Evolutionary conservation across 768 basidiomycete genomes (phyloP).

Genomic region (Macrolepiota albuminosa): DNA sequence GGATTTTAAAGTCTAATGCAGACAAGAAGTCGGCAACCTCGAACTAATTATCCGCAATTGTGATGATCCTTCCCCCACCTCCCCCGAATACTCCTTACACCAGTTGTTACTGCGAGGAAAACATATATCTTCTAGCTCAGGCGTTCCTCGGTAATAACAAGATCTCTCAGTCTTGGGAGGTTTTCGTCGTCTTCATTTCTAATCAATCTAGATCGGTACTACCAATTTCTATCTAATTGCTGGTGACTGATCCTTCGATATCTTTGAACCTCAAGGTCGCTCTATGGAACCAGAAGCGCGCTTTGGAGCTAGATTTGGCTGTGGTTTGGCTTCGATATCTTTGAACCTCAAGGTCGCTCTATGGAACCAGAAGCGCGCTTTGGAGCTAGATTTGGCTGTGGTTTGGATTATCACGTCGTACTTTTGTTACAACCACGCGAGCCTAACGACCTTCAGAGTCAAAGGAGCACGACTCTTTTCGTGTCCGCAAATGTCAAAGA

Average conservation of each 20-base stretch:
- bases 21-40: not conserved
- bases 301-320: constrained; percentile 25
- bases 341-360: constrained; percentile 48
- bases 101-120: constrained; percentile 68
- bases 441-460: not conserved
- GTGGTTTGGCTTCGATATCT: constrained; percentile 41
- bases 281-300: constrained; percentile 55
- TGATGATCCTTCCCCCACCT: constrained; percentile 21
- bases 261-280: constrained; percentile 42
- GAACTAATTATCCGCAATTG: not conserved
- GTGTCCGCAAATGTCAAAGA: not conserved
- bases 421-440: constrained; percentile 40
- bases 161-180: constrained; percentile 38
- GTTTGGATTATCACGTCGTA: constrained; percentile 76
- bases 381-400: constrained; percentile 31
- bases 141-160: constrained; percentile 29
- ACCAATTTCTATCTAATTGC: not conserved
- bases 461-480: not conserved
- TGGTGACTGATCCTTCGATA: not conserved
- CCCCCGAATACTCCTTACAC: constrained; percentile 50
- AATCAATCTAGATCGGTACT: constrained; percentile 53
- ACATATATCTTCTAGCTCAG: constrained; percentile 56
- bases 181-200: constrained; percentile 59
- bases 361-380: constrained; percentile 52
- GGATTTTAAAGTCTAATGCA: not conserved